A percentile compares a stretch with the other conserved stretches of the same genome.
phyloP scores from a whole-genome alignment of 2,329 filamentous ascomycete genomes.

The Xylariaceae sp. region DNA sequence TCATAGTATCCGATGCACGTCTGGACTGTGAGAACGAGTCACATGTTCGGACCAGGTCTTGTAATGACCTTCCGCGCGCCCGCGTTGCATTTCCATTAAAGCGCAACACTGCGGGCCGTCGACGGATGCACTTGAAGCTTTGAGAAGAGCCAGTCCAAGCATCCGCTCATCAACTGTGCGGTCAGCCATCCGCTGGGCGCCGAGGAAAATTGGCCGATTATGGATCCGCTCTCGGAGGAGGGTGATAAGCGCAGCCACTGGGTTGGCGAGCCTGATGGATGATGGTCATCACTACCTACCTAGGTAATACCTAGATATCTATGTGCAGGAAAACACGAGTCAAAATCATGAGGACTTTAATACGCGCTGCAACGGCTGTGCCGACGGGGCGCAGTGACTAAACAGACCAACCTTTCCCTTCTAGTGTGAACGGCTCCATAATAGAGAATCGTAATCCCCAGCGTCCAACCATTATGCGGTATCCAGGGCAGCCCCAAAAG shows the following conservation, averaged over 20 bases:
- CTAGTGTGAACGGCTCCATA: constrained; percentile 8
- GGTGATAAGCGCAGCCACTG: constrained; percentile 13
- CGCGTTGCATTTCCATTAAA: background rate
- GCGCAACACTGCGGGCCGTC: background rate
- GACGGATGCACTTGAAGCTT: background rate
- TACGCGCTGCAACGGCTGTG: constrained; percentile 10
- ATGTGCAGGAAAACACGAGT: constrained; percentile 7
- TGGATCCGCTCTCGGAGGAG: constrained; percentile 15
- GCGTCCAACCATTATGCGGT: constrained; percentile 25
- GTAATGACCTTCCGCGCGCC: background rate
- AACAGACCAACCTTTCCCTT: constrained; percentile 25
- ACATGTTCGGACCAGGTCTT: constrained; percentile 10
- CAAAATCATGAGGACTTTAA: constrained; percentile 1
- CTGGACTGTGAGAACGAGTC: constrained; percentile 7
- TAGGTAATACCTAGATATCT: too few relatives aligned
- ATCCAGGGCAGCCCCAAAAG: constrained; percentile 20
- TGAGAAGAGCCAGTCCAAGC: background rate
- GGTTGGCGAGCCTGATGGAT: constrained; percentile 9
- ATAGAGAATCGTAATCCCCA: constrained; percentile 14
- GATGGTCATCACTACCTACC: background rate
- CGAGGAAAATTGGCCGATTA: background rate
- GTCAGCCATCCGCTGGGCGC: background rate
- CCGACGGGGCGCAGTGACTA: constrained; percentile 26
- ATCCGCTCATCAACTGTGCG: background rate
- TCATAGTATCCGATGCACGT: constrained; percentile 7